Conservation (phyloP, 495 filamentous ascomycete genomes). For the Margaritispora aquatica region DNA sequence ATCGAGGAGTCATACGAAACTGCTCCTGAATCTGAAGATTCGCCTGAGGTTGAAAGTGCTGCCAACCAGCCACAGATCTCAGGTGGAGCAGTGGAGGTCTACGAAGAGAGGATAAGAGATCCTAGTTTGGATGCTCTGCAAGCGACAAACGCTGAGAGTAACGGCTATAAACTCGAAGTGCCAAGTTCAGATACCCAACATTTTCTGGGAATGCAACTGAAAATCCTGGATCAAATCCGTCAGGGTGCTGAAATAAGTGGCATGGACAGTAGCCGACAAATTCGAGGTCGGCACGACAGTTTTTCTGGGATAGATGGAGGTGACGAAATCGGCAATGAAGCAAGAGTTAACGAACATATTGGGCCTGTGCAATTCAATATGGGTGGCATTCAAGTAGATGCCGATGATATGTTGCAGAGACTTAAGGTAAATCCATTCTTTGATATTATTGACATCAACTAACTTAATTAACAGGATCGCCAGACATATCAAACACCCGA, state of each 20-base stretch:
- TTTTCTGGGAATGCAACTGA: slow-evolving; percentile 70
- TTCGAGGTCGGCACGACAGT: slow-evolving; percentile 9
- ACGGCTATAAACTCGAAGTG: slow-evolving; percentile 56
- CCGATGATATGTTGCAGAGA: slow-evolving; percentile 88
- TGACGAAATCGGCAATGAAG: slow-evolving; percentile 42
- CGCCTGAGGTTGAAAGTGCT: neutral
- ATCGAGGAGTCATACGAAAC: slow-evolving; percentile 43
- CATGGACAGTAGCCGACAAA: slow-evolving; percentile 26
- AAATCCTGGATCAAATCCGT: slow-evolving; percentile 62
- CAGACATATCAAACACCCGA: slow-evolving; percentile 33
- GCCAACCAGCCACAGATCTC: slow-evolving; percentile 17
- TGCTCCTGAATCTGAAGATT: neutral
- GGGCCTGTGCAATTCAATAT: slow-evolving; percentile 96
- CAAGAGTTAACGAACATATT: slow-evolving; percentile 78
- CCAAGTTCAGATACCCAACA: slow-evolving; percentile 69
- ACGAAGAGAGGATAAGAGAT: slow-evolving; percentile 73
- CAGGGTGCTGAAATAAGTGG: slow-evolving; percentile 30
- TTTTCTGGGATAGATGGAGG: slow-evolving; percentile 26
- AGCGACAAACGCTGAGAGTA: slow-evolving; percentile 39
- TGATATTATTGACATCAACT: neutral
- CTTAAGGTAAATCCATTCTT: slow-evolving; percentile 56
- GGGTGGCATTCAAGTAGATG: slow-evolving; percentile 94
- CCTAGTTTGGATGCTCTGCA: slow-evolving; percentile 56
- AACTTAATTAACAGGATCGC: slow-evolving; percentile 13
- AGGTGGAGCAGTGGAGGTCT: slow-evolving; percentile 59